Base-by-base conservation (phyloP, 139 green algal species). In the Penium margaritaceum region DNA sequence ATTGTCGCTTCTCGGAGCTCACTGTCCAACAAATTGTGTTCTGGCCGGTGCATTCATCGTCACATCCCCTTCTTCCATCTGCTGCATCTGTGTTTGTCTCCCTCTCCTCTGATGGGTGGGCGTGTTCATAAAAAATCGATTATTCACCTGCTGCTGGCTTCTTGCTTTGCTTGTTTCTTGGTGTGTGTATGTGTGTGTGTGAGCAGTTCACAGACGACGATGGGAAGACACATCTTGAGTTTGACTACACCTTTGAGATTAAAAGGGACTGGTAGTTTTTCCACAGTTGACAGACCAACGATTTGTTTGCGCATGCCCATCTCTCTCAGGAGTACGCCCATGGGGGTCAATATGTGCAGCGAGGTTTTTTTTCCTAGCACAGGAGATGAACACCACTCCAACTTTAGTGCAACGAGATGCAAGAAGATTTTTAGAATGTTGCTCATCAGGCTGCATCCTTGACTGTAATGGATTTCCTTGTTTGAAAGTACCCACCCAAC, bases 181-280 rank as follows among this genome's bases (percentile, higher is more conserved):
- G 21, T n/a, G 21, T 57, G 46, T 57, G 46, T 57, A 57, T n/a
- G 19, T 66, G 15, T 17, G 14, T 15, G 14, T 32, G 15, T 69
- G 43, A 38, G 55, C 68, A 76, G 68, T 76, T 76, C 19, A 33
- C 55, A 9, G 68, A 76, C 34, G 68, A 76, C 9, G 68, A 76
- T 74, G 68, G 68, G 9, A 74, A 34, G 47, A 36, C 27, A 21
- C 34, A 76, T 67, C 32, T 70, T 19, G 54, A 74, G 5, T 76
- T 60, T 39, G 30, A 47, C 46, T 76, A 76, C 55, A 55, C 53
- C 4, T 76, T 76, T 30, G 30, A 75, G 19, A 76, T 76, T 34
- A 67, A 51, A 12, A 76, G 75, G 68, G 55, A 76, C 6, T 76
- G 68, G 68, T n/a, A n/a, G n/a, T n/a, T n/a, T n/a, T n/a, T n/a